A percentile compares a stretch with the other conserved stretches of the same genome.
phyloP scores from a whole-genome alignment of 192 early-diverging fungal genomes.

The Linnemannia zychae region DNA sequence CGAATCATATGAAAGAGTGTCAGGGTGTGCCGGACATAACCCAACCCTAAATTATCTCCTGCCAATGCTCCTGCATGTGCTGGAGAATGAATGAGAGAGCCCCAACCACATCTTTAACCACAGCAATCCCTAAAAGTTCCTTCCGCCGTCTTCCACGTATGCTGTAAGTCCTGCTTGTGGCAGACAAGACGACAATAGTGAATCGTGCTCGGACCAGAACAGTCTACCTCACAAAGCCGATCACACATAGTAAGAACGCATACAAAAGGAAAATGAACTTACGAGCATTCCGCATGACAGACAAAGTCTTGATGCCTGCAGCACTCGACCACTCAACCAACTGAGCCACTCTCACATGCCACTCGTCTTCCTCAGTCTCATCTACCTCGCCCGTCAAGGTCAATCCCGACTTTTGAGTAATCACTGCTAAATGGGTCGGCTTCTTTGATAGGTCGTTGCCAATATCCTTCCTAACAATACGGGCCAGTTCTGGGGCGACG shows the following conservation, averaged over 20 bases:
- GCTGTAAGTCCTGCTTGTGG: background rate
- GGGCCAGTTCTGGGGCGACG: slow-evolving; percentile 20
- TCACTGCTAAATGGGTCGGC: slow-evolving; percentile 40
- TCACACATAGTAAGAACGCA: background rate
- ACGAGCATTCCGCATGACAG: slow-evolving; percentile 44
- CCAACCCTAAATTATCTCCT: slow-evolving; percentile 6
- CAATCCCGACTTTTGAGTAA: background rate
- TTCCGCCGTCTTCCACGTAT: background rate
- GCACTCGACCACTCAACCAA: slow-evolving; percentile 42
- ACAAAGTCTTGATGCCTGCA: slow-evolving; percentile 36
- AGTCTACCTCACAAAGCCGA: background rate
- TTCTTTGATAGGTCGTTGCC: slow-evolving; percentile 18
- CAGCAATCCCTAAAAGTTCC: background rate
- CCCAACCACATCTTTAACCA: background rate
- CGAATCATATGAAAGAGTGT: background rate
- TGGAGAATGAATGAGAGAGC: background rate
- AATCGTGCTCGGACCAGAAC: background rate
- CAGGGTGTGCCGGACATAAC: background rate
- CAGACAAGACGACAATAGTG: background rate
- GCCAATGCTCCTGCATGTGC: background rate
- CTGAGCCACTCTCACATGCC: slow-evolving; percentile 27
- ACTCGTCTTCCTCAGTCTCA: slow-evolving; percentile 37
- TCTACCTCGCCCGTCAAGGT: slow-evolving; percentile 3
- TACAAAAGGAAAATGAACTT: slow-evolving; percentile 9
- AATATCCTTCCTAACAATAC: slow-evolving; percentile 28